Percentiles rank a stretch among this genome's conserved stretches.
Conservation (phyloP, 768 basidiomycete genomes). For the Boletellus ananiceps region DNA sequence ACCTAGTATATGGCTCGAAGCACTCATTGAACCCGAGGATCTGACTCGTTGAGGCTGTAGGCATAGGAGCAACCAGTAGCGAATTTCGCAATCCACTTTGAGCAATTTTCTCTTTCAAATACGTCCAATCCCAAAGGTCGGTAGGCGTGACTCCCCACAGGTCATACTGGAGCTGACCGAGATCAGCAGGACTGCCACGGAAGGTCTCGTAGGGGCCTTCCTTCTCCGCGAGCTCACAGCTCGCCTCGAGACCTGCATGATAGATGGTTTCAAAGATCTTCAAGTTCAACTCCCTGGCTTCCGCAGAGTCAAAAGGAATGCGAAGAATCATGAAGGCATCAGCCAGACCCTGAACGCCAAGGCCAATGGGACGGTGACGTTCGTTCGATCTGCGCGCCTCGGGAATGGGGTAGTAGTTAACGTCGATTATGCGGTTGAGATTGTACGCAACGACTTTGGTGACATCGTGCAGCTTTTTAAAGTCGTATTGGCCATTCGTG, state of each 20-base stretch:
- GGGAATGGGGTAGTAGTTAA: conserved; percentile 92
- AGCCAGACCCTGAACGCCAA: conserved; percentile 97
- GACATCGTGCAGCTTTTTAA: conserved; percentile 92
- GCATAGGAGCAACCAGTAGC: conserved; percentile 93
- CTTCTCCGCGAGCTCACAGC: conserved; percentile 74
- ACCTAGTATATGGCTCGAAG: conserved; percentile 98
- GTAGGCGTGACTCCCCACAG: conserved; percentile 91
- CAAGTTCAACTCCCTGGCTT: conserved; percentile 83
- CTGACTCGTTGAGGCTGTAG: conserved; percentile 96
- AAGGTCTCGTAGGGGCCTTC: conserved; percentile 87
- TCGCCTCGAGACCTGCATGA: conserved; percentile 89
- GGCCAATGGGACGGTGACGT: conserved; percentile 95
- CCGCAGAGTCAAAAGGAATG: conserved; percentile 90
- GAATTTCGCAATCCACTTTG: conserved; percentile 85
- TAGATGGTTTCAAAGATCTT: conserved; percentile 99
- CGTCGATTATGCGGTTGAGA: conserved; percentile 90
- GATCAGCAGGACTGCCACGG: conserved; percentile 83
- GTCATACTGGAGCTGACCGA: conserved; percentile 90
- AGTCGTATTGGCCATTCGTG: conserved; percentile 79
- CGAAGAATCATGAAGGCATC: conserved; percentile 97
- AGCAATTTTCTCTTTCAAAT: conserved; percentile 82
- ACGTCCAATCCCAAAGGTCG: conserved; percentile 90
- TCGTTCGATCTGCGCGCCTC: conserved; percentile 92
- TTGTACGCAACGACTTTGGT: conserved; percentile 90
- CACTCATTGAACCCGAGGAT: conserved; percentile 98